These are phyloP conservation scores for Kwoniella bestiolae DNA, from an alignment of 768 basidiomycete genomes.

Conservation along the genomic window DNA sequence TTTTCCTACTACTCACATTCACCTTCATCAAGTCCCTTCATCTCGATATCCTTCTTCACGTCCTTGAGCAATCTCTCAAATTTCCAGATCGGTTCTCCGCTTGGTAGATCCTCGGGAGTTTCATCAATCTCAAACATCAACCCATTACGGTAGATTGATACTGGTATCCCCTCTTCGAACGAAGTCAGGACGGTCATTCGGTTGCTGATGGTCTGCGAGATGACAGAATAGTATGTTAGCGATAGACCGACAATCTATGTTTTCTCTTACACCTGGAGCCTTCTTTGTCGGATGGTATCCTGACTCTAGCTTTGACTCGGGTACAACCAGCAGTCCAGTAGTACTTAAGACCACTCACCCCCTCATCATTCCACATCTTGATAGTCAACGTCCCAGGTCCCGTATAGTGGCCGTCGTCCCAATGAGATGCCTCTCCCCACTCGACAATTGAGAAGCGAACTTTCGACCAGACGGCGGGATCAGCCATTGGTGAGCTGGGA, in stretches of 20 bases:
- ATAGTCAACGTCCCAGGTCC: neutral
- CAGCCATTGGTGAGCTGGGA: neutral
- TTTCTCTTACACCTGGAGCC: neutral
- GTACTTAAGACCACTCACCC: neutral
- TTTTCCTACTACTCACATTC: too few relatives aligned
- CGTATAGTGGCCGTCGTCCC: too few relatives aligned
- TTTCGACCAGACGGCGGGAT: neutral
- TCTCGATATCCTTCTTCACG: neutral
- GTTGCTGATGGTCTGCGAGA: neutral
- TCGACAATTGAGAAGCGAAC: neutral
- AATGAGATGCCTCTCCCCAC: neutral
- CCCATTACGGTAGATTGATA: neutral
- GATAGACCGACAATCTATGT: neutral
- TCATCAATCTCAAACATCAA: neutral
- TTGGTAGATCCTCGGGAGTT: neutral
- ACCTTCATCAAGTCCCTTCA: neutral
- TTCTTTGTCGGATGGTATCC: too few relatives aligned
- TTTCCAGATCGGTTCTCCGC: constrained; percentile 1
- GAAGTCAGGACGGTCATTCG: neutral
- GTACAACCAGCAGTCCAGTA: neutral
- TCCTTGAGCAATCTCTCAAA: neutral
- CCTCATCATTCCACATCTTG: neutral
- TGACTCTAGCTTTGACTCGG: too few relatives aligned
- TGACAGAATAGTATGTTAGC: neutral
- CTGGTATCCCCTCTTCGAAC: neutral